These are phyloP conservation scores for Pseudocercospora vitis DNA, from an alignment of 2,329 filamentous ascomycete genomes.

Conservation along the genomic window DNA sequence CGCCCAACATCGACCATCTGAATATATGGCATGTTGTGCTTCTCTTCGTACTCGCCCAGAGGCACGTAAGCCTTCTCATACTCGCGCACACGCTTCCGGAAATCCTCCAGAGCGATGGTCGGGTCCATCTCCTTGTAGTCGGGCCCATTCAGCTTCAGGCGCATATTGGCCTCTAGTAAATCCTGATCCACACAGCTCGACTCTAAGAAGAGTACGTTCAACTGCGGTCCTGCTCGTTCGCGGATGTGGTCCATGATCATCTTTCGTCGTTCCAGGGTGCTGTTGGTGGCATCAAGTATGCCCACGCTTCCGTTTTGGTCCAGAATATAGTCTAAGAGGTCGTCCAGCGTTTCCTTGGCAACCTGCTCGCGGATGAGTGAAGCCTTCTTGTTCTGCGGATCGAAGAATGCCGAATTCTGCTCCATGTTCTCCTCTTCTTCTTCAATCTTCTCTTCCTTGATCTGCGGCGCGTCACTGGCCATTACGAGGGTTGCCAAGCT, in stretches of 20 bases:
- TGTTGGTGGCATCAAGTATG: conserved; percentile 96
- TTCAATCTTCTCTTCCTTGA: conserved; percentile 14
- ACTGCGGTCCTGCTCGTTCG: conserved; percentile 73
- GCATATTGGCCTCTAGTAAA: conserved; percentile 93
- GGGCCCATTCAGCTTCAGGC: conserved; percentile 88
- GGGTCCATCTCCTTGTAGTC: conserved; percentile 97
- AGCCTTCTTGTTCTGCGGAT: conserved; percentile 81
- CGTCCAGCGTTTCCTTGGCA: conserved; percentile 87
- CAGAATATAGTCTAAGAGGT: conserved; percentile 86
- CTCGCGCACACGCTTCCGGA: conserved; percentile 85
- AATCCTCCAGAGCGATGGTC: conserved; percentile 77
- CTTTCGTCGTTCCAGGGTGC: conserved; percentile 81
- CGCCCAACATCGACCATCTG: conserved; percentile 97
- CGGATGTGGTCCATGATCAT: conserved; percentile 75
- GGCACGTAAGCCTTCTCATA: conserved; percentile 95
- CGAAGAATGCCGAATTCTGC: conserved; percentile 91
- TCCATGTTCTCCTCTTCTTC: conserved; percentile 62
- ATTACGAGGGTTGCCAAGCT: conserved; percentile 26
- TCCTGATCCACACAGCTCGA: conserved; percentile 84
- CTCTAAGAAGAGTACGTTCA: conserved; percentile 93
- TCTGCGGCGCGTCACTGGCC: conserved; percentile 20
- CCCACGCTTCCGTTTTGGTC: conserved; percentile 81
- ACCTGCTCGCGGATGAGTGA: conserved; percentile 85
- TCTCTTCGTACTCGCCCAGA: conserved; percentile 74
- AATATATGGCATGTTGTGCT: conserved; percentile 88